Base-by-base conservation (phyloP, 176 grass and related monocot species). In the Avena atlantica region DNA sequence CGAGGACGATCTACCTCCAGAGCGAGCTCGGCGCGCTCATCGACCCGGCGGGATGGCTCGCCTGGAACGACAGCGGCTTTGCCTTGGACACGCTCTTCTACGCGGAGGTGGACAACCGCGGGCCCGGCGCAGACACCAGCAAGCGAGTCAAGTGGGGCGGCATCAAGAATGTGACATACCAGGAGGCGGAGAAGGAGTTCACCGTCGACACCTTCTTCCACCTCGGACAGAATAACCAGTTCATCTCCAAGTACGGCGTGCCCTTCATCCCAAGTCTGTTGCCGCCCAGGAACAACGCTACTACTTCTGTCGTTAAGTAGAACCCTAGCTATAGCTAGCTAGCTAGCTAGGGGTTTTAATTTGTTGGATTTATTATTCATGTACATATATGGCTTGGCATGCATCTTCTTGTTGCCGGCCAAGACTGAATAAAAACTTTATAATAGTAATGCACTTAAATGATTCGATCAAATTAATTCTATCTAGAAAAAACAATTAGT, bases 11-110 rank as follows among this genome's bases (percentile, higher is more conserved):
- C 16, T 84, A 70, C 76, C 29, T 98, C 82, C 91, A 98, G 76
- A 92, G 88, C 82, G 80, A 93, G 77, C 74, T 98, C 5, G 95
- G 86, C 0, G 93, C 89, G 2, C 63, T 98, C 55, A 86, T 98
- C 87, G 79, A 90, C 55, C 83, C 89, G 9, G 59, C 67, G 29
- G 95, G 93, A 0, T 98, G 91, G 95, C 85, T 93, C 15, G 89
- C 92, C 10, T 95, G 93, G 95, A 14, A 8, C 5, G 91, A 87
- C 34, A 68, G 91, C 16, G 4, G 53, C 53, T 57, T 57, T 57
- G 67, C 0, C 93, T 98, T 0, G 53, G 74, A 85, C 19, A 98
- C 95, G 1, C 89, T 90, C 91, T 98, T 93, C 93, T 98, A 95
- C 83, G 50, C 89, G 0, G 95, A 98, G 91, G 50, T 98, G 4